These are phyloP conservation scores for Trichophyton equinum DNA, from an alignment of 2,329 filamentous ascomycete genomes.

Conservation along the genomic window DNA sequence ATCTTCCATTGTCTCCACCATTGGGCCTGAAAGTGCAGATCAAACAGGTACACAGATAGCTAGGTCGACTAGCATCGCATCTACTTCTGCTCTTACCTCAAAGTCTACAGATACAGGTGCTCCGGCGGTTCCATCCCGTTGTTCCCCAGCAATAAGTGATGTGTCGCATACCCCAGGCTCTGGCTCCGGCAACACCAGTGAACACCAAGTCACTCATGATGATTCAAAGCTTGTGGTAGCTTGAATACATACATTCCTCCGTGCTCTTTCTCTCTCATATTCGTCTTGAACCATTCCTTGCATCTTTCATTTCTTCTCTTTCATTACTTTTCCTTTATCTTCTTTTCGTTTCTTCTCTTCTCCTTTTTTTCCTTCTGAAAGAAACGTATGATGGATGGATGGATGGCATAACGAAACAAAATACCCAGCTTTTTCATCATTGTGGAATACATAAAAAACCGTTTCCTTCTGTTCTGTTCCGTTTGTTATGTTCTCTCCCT, in stretches of 20 bases:
- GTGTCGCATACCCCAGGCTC: neutral
- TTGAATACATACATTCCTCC: neutral
- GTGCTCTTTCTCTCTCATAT: neutral
- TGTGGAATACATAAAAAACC: conserved; percentile 3
- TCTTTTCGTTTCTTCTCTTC: neutral
- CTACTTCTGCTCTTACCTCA: neutral
- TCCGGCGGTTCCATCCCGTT: neutral
- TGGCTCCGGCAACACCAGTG: neutral
- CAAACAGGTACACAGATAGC: neutral
- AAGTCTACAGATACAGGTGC: neutral
- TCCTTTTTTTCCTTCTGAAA: neutral
- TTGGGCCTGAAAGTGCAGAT: neutral
- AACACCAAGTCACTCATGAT: neutral
- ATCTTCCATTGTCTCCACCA: neutral
- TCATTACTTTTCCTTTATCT: neutral
- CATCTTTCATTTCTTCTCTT: neutral
- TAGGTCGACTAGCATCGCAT: neutral
- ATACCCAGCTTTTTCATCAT: conserved; percentile 1
- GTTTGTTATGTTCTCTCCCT: neutral
- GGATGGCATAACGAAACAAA: conserved; percentile 3
- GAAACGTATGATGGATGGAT: conserved; percentile 2
- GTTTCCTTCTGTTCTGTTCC: neutral
- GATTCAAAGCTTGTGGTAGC: neutral
- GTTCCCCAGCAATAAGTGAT: neutral
- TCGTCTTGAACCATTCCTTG: neutral